Conservation (phyloP, 2,329 filamentous ascomycete species). For the Colletotrichum aenigma region DNA sequence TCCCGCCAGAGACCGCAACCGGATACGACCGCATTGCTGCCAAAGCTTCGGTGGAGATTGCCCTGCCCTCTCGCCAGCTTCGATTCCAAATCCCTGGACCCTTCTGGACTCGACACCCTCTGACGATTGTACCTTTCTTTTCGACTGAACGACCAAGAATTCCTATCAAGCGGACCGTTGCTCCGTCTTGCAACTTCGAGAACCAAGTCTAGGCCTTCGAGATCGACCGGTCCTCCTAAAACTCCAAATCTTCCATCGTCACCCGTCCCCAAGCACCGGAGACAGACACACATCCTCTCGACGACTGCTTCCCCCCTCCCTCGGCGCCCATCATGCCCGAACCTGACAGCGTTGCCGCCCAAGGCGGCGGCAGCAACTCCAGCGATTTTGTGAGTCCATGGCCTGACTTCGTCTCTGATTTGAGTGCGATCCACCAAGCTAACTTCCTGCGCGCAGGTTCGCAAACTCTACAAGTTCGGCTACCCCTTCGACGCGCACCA, state of each 20-base stretch:
- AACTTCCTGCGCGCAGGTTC: conserved; percentile 67
- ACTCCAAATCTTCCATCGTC: neutral
- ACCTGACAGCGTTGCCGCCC: conserved; percentile 40
- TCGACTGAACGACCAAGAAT: neutral
- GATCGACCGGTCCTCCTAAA: neutral
- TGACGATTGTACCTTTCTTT: neutral
- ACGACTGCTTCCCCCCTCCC: neutral
- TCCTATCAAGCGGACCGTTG: neutral
- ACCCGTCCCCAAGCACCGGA: neutral
- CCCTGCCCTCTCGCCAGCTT: neutral
- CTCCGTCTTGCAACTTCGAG: neutral
- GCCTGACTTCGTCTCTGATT: neutral
- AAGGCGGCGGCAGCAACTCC: conserved; percentile 73
- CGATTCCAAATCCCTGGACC: conserved; percentile 8
- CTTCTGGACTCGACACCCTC: neutral
- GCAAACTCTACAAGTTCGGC: conserved; percentile 95
- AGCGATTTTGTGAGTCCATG: conserved; percentile 86
- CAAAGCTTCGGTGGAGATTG: conserved; percentile 17
- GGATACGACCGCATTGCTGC: conserved; percentile 17
- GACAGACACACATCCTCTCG: neutral
- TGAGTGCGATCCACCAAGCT: conserved; percentile 24
- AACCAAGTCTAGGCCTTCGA: neutral
- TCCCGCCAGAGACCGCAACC: conserved; percentile 15
- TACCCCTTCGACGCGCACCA: conserved; percentile 13
- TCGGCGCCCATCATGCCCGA: conserved; percentile 35